Evolutionary conservation across 148 eudicot genomes (phyloP).

Genomic region (Rhododendron kiyosumense): DNA sequence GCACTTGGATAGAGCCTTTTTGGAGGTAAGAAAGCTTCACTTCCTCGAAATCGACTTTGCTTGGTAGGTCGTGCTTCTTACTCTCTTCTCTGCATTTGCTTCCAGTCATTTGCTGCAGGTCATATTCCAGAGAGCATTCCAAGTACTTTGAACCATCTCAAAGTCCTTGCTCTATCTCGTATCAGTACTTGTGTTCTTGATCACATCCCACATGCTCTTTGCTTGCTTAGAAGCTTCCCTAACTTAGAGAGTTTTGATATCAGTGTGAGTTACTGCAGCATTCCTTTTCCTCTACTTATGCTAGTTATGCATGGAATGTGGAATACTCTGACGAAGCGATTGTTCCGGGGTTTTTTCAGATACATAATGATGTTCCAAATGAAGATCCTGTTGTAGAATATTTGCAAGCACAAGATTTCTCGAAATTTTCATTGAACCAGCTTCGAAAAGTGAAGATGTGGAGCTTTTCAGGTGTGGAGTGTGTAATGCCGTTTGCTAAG

Average conservation of each 20-base stretch:
- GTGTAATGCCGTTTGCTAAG: background rate
- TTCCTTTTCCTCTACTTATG: background rate
- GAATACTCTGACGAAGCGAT: too few species aligned
- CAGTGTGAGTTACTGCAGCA: background rate
- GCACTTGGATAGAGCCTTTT: background rate
- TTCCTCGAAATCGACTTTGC: background rate
- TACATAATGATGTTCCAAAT: too few species aligned
- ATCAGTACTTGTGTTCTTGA: background rate
- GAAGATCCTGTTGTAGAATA: background rate
- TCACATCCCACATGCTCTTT: background rate
- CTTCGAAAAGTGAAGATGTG: background rate
- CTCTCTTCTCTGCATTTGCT: too few species aligned
- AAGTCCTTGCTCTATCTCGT: background rate
- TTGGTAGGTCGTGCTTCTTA: background rate
- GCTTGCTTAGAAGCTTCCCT: conserved; percentile 15
- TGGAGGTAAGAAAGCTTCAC: background rate
- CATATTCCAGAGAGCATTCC: background rate
- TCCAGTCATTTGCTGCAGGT: background rate
- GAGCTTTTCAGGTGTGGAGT: background rate
- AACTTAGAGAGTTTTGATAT: background rate
- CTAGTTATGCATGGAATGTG: too few species aligned
- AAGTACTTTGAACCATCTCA: background rate
- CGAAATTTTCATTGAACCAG: background rate
- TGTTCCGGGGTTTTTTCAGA: too few species aligned
- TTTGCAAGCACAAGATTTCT: background rate